These are phyloP conservation scores for Paramecium octaurelia DNA, from an alignment of 73 alveolate genomes.

Conservation along the genomic window DNA sequence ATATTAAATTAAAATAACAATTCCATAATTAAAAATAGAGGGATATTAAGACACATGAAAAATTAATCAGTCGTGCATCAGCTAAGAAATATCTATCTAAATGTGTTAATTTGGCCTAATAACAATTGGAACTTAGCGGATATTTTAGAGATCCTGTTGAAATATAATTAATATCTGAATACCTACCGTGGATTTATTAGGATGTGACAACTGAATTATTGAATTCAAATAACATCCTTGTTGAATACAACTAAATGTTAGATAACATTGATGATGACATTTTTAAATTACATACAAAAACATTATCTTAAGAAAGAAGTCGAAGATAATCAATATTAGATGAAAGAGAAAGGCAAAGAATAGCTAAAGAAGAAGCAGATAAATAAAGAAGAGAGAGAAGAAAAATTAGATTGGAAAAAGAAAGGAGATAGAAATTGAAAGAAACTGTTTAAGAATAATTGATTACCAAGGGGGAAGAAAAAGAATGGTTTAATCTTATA, in stretches of 20 bases:
- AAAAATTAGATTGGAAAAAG: constrained; percentile 38
- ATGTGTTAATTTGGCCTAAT: background rate
- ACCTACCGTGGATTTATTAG: constrained; percentile 23
- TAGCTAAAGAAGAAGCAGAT: constrained; percentile 5
- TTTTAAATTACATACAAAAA: background rate
- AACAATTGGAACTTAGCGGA: background rate
- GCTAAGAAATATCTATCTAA: background rate
- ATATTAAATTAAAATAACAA: constrained; percentile 77
- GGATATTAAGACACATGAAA: constrained; percentile 66
- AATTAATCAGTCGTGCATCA: constrained; percentile 33
- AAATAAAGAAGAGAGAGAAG: constrained; percentile 44
- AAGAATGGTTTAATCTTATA: background rate
- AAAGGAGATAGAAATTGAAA: constrained; percentile 34
- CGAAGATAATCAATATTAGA: constrained; percentile 2
- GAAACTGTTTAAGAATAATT: background rate
- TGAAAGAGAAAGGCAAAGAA: constrained; percentile 24
- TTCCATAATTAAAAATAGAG: constrained; percentile 58
- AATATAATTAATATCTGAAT: background rate
- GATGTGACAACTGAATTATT: background rate
- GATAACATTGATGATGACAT: background rate
- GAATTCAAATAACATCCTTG: background rate
- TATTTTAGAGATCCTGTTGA: constrained; percentile 33
- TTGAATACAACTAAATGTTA: background rate
- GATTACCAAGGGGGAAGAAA: constrained; percentile 23
- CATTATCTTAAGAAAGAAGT: background rate